Evolutionary conservation across 352 stramenopile genomes (phyloP).

Genomic region (Paralagenidium karlingii): DNA sequence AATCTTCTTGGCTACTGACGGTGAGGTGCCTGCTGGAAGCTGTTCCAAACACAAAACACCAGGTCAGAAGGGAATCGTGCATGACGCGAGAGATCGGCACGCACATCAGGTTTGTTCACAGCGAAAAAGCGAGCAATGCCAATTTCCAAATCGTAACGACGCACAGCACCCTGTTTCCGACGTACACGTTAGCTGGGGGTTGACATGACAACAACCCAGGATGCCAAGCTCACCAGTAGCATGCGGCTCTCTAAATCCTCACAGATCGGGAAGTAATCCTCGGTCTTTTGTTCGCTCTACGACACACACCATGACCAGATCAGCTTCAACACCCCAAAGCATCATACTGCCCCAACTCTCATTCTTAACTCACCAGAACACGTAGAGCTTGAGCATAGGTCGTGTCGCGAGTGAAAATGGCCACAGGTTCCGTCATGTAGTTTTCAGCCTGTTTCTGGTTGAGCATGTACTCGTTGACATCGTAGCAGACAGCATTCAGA

Average conservation of each 20-base stretch:
- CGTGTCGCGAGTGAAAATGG: slow-evolving; percentile 55
- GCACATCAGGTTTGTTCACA: slow-evolving; percentile 41
- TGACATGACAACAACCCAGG: neutral
- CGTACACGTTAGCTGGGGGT: neutral
- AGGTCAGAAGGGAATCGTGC: neutral
- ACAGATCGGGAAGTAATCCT: slow-evolving; percentile 73
- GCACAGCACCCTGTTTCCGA: slow-evolving; percentile 45
- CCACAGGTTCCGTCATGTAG: slow-evolving; percentile 42
- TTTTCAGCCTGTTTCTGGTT: slow-evolving; percentile 46
- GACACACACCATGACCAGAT: neutral
- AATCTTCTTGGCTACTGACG: slow-evolving; percentile 48
- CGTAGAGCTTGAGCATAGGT: slow-evolving; percentile 61
- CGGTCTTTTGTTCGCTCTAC: slow-evolving; percentile 58
- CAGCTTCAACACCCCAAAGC: neutral
- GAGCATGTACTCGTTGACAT: slow-evolving; percentile 69
- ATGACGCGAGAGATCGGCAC: neutral
- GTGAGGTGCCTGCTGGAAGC: slow-evolving; percentile 31
- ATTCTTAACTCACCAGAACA: slow-evolving; percentile 23
- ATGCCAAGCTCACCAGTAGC: slow-evolving; percentile 27
- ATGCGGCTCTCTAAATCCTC: slow-evolving; percentile 32
- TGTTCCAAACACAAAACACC: neutral
- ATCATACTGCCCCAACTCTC: neutral
- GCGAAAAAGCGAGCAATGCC: slow-evolving; percentile 63
- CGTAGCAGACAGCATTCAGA: slow-evolving; percentile 71
- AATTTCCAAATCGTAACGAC: slow-evolving; percentile 65